Conservation (phyloP, 2,329 filamentous ascomycete genomes). For the Achaetomium macrosporum region DNA sequence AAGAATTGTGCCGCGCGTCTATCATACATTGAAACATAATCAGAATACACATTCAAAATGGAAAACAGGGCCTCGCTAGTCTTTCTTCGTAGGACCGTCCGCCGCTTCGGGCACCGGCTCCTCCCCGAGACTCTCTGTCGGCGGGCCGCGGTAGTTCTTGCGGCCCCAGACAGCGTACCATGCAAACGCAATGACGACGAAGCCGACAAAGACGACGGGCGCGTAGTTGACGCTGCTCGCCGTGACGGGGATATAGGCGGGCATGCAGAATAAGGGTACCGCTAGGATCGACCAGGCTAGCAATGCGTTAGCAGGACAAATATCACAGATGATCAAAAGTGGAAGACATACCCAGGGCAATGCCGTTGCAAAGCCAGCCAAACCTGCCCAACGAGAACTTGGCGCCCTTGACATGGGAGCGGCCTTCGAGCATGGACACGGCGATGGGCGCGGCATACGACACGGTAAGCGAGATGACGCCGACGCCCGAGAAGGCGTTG, state of each 20-base stretch:
- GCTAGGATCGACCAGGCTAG: conserved; percentile 61
- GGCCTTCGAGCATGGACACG: conserved; percentile 55
- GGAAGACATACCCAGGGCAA: conserved; percentile 53
- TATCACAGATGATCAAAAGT: conserved; percentile 13
- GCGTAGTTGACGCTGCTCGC: conserved; percentile 64
- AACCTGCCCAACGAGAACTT: conserved; percentile 57
- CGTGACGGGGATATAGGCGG: conserved; percentile 55
- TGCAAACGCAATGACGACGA: conserved; percentile 51
- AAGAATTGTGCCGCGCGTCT: conserved; percentile 4
- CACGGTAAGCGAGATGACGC: conserved; percentile 63
- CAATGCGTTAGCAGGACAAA: conserved; percentile 24
- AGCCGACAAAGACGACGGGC: conserved; percentile 65
- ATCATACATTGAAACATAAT: conserved; percentile 13
- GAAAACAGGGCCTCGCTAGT: neutral
- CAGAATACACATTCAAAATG: neutral
- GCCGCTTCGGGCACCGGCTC: neutral
- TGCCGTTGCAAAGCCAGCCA: conserved; percentile 55
- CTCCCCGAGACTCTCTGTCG: conserved; percentile 30
- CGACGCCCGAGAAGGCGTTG: conserved; percentile 65
- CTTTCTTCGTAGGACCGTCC: conserved; percentile 12
- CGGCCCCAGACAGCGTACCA: conserved; percentile 69
- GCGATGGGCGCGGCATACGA: conserved; percentile 63
- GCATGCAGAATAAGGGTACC: conserved; percentile 71
- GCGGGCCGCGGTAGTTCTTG: conserved; percentile 61
- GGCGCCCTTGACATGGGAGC: conserved; percentile 51